Conservation (phyloP, 129 eudicot species). For the Flaveria brownii region DNA sequence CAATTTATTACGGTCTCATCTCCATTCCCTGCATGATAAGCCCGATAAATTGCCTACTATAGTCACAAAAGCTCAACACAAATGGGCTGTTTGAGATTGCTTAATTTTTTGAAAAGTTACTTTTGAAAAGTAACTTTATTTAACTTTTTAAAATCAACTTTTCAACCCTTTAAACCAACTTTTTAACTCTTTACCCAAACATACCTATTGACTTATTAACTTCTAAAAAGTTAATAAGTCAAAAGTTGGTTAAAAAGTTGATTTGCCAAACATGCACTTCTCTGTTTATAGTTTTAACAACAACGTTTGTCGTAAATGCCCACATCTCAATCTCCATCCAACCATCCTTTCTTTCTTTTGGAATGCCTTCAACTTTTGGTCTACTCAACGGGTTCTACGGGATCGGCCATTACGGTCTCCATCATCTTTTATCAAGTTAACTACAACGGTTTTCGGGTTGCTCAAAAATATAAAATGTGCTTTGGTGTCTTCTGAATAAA, state of each 20-base stretch:
- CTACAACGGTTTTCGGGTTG: slow-evolving; percentile 14
- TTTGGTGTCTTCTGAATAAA: no score
- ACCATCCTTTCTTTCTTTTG: slow-evolving; percentile 24
- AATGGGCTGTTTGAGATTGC: no score
- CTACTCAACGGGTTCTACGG: slow-evolving; percentile 16
- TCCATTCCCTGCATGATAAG: slow-evolving; percentile 25
- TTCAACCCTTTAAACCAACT: no score
- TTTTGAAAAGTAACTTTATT: no score
- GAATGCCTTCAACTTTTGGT: slow-evolving; percentile 13
- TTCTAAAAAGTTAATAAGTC: no score
- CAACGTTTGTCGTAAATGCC: background rate
- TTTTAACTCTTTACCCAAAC: no score
- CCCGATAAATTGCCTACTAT: background rate
- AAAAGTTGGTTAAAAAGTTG: no score
- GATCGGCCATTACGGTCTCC: background rate
- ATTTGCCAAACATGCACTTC: no score
- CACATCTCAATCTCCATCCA: slow-evolving; percentile 29
- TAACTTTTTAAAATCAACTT: no score
- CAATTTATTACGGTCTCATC: slow-evolving; percentile 23
- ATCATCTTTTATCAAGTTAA: background rate
- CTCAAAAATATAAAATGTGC: background rate
- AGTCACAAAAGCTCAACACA: slow-evolving; percentile 1
- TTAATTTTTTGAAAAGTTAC: no score
- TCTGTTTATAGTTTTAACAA: background rate
- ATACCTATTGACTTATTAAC: no score